Conservation (phyloP, 129 eudicot species). For the Saposhnikovia divaricata region DNA sequence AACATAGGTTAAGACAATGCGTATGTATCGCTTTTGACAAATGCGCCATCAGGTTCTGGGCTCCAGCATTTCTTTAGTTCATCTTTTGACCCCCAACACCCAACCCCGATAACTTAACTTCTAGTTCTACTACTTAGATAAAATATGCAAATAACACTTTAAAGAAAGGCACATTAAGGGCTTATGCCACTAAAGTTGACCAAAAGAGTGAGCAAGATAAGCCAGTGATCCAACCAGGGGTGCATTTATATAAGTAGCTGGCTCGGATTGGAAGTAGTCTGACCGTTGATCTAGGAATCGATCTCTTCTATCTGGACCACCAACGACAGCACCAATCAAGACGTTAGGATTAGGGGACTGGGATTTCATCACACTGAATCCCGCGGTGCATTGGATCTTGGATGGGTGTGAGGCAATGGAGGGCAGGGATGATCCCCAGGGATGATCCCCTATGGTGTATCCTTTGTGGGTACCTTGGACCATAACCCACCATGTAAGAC, state of each 20-base stretch:
- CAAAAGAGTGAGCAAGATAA: constrained; percentile 93
- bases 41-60: constrained; percentile 13
- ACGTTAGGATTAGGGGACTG: constrained; percentile 78
- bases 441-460: constrained; percentile 99
- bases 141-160: not conserved
- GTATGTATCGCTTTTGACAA: not conserved
- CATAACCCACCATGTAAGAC: constrained; percentile 99
- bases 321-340: constrained; percentile 74
- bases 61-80: constrained; percentile 16
- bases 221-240: constrained; percentile 92
- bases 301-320: constrained; percentile 88
- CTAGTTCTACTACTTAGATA: not conserved
- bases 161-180: not conserved
- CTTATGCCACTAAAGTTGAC: constrained; percentile 46
- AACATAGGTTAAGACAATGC: not conserved
- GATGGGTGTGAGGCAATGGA: constrained; percentile 65
- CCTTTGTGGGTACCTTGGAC: constrained; percentile 74
- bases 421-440: constrained; percentile 90
- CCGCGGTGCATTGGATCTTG: constrained; percentile 72
- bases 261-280: constrained; percentile 93
- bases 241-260: constrained; percentile 89
- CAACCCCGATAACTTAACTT: not conserved
- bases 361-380: constrained; percentile 61
- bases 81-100: constrained; percentile 6
- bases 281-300: constrained; percentile 79